Base-by-base conservation (phyloP, 371 early-diverging fungal species). In the Mortierella sp. region DNA sequence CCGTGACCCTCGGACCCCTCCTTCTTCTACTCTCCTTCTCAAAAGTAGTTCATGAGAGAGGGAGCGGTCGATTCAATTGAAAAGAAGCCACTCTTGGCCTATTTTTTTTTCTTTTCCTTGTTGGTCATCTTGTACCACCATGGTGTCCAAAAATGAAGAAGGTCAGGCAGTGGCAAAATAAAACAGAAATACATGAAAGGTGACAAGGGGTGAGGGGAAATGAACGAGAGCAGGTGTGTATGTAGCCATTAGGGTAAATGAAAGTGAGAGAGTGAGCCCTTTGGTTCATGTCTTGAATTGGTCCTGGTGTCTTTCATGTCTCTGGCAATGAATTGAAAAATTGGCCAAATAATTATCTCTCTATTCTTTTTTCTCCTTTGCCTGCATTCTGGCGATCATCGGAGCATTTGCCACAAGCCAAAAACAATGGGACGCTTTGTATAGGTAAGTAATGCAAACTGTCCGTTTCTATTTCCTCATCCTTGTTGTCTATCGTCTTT, bases 51-150 rank as follows among this genome's bases (percentile, higher is more conserved):
- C 61, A 22, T 61, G 61, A 39, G 61, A 61, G n/a, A n/a, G n/a
- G n/a, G n/a, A n/a, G n/a, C n/a, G n/a, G n/a, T n/a, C n/a, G n/a
- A n/a, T n/a, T n/a, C n/a, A n/a, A n/a, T n/a, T n/a, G n/a, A n/a
- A n/a, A n/a, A n/a, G n/a, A n/a, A n/a, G n/a, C 66, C 19, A 34
- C 61, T 24, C 61, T 61, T 22, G 2, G 16, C 34, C 14, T 22
- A n/a, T n/a, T 14, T 39, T 43, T 64, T 29, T 41, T 40, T 13
- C 34, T 44, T 66, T 43, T 66, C 45, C 22, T 45, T 66, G 40
- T 66, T 66, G 66, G 66, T 66, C 66, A 66, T 66, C 66, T 19
- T 66, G 66, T 66, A 66, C 66, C 24, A 66, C 66, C 47, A 66
- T 45, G 19, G 44, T 1, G 22, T 19, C 19, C 61, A 34, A 61